Conservation (phyloP, 805 yeast species). For the Cyberlindnera subsufficiens region DNA sequence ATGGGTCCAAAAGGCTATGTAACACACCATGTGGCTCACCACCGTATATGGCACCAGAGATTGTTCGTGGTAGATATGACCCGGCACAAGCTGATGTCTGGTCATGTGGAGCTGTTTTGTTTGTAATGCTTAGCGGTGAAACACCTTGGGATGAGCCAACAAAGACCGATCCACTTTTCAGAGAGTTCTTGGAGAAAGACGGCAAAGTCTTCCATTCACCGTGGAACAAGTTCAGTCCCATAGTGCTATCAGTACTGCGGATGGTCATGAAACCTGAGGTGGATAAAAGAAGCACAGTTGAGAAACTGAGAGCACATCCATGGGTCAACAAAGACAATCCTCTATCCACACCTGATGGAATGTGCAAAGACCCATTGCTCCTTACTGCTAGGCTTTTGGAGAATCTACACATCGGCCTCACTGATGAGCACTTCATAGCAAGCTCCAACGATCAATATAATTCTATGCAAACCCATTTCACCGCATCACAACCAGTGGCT, state of each 20-base stretch:
- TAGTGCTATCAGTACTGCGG: slow-evolving; percentile 44
- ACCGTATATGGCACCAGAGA: slow-evolving; percentile 78
- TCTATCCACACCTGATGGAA: slow-evolving; percentile 39
- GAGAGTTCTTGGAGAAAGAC: slow-evolving; percentile 32
- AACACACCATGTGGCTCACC: slow-evolving; percentile 63
- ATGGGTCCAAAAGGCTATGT: slow-evolving; percentile 42
- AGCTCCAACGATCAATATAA: slow-evolving; percentile 18
- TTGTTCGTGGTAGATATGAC: slow-evolving; percentile 44
- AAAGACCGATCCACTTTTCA: slow-evolving; percentile 42
- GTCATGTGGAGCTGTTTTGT: slow-evolving; percentile 64
- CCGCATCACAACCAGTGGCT: slow-evolving; percentile 43
- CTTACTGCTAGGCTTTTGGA: slow-evolving; percentile 47
- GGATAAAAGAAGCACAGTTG: slow-evolving; percentile 34
- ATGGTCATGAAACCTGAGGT: slow-evolving; percentile 48
- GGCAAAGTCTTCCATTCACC: slow-evolving; percentile 44
- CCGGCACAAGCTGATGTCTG: slow-evolving; percentile 58
- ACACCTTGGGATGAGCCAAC: slow-evolving; percentile 72
- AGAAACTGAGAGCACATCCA: slow-evolving; percentile 40
- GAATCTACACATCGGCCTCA: slow-evolving; percentile 45
- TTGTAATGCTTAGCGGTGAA: slow-evolving; percentile 57
- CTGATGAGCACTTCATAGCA: slow-evolving; percentile 37
- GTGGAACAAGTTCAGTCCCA: slow-evolving; percentile 49
- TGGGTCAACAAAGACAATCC: slow-evolving; percentile 46
- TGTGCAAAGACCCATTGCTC: slow-evolving; percentile 46
- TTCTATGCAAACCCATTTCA: slow-evolving; percentile 17